phyloP scores from a whole-genome alignment of 345 rosid species.

The Corchorus olitorius region DNA sequence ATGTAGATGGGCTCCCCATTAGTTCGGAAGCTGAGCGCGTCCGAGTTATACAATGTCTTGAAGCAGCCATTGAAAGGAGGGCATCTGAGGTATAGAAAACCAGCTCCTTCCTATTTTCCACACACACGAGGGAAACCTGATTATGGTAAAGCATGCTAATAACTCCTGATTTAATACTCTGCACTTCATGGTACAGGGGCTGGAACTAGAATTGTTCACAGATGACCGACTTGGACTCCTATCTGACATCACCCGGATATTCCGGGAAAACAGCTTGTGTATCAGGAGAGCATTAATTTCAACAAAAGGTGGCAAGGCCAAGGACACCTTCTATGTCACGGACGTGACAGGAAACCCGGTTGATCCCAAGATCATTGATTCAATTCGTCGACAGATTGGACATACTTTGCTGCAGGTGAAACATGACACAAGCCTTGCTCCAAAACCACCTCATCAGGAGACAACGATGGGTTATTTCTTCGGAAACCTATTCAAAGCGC shows the following conservation, averaged over 20 bases:
- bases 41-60: conserved; percentile 71
- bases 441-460: conserved; percentile 41
- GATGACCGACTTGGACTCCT: conserved; percentile 59
- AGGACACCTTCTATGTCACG: conserved; percentile 53
- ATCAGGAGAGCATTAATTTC: conserved; percentile 60
- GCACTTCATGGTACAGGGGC: conserved; percentile 39
- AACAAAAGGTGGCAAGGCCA: conserved; percentile 46
- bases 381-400: conserved; percentile 46
- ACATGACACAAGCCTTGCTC: conserved; percentile 27
- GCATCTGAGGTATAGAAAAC: conserved; percentile 55
- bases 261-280: conserved; percentile 58
- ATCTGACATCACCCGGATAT: conserved; percentile 55
- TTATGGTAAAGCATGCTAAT: conserved; percentile 8
- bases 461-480: conserved; percentile 45
- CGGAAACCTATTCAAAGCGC: conserved; percentile 49
- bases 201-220: conserved; percentile 56
- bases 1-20: conserved; percentile 72
- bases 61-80: conserved; percentile 81
- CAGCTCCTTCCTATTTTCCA: background rate
- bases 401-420: conserved; percentile 38
- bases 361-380: conserved; percentile 46
- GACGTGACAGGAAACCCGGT: conserved; percentile 54
- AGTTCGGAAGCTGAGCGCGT: conserved; percentile 81
- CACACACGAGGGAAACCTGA: background rate
- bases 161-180: background rate